Evolutionary conservation across 2,329 filamentous ascomycete genomes (phyloP), one percentile per base, ranked within the genome.

Genomic region (Fusarium odoratissimum): DNA sequence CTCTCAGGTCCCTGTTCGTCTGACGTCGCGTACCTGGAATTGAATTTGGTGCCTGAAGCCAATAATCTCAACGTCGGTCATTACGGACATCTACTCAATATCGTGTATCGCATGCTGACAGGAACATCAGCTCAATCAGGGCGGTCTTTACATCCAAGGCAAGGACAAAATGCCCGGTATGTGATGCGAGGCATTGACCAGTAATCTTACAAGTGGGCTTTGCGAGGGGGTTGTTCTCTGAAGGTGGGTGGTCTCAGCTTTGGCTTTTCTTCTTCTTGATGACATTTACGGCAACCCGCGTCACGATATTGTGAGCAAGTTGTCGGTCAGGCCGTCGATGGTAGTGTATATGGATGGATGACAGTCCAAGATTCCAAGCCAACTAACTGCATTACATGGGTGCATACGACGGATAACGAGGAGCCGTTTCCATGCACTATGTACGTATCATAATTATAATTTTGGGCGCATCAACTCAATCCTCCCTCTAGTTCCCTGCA

Each of bases 191-290:
- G 76, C 74, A 77, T 76, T 77, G 73, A 77, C 61, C 67, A 76
- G 71, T 71, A 76, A 77, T 77, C 67, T 77, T 65, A 75, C 51
- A 55, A 72, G 73, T 72, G 73, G 68, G 64, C 74, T 72, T 73
- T 40, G 58, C 40, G 64, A 67, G 52, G 52, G 56, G 55, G 54
- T 54, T 60, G 42, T 62, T 60, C 48, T 60, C 49, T 41, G 38
- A 35, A 48, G 57, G 65, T 55, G 40, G 62, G 63, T 70, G 71
- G 75, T 75, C 76, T 73, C 69, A 75, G 75, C 76, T 75, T 65
- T 64, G 23, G 21, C 51, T 40, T 57, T 56, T 61, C 57, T 54
- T 51, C 30, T 55, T 64, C 41, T 64, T 51, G 21, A 62, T 41
- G 37, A 45, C 48, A 66, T 65, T 52, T 35, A 66, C 40, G 38